A percentile compares a stretch with the other conserved stretches of the same genome.
phyloP scores from a whole-genome alignment of 2,329 filamentous ascomycete genomes.

The Neonectria sp. region DNA sequence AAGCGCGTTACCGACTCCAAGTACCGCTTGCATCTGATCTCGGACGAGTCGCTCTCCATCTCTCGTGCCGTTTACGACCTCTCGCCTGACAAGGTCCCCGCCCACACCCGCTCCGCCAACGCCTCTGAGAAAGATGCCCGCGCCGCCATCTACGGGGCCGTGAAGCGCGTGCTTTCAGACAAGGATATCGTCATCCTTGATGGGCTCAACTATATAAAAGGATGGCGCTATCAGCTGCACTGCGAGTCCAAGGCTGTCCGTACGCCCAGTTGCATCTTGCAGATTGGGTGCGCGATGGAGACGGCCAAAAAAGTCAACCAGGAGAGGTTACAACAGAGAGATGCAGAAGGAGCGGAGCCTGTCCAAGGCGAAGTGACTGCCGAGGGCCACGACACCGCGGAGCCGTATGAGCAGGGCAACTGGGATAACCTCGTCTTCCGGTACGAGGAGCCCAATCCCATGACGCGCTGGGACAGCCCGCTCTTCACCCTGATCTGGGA shows the following conservation, averaged over 20 bases:
- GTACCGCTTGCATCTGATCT: constrained; percentile 81
- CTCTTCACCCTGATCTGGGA: constrained; percentile 86
- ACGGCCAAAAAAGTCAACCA: constrained; percentile 72
- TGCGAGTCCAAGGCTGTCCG: constrained; percentile 87
- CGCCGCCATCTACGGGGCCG: constrained; percentile 81
- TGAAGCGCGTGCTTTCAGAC: constrained; percentile 81
- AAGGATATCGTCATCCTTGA: constrained; percentile 86
- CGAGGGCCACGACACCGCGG: constrained; percentile 43
- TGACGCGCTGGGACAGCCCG: constrained; percentile 88
- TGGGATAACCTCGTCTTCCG: constrained; percentile 87
- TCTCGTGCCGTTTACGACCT: constrained; percentile 80
- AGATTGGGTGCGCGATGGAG: constrained; percentile 72
- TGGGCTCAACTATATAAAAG: constrained; percentile 90
- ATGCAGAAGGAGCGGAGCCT: constrained; percentile 17
- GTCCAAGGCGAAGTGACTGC: not conserved
- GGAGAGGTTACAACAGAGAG: constrained; percentile 60
- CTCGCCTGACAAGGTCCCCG: constrained; percentile 64
- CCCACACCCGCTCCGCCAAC: constrained; percentile 78
- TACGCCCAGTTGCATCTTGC: constrained; percentile 82
- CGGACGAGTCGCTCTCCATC: constrained; percentile 79
- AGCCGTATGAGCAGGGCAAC: constrained; percentile 69
- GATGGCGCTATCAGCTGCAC: constrained; percentile 88
- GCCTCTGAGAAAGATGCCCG: constrained; percentile 86
- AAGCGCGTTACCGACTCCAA: constrained; percentile 66
- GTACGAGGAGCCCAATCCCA: constrained; percentile 89